Percentiles rank a stretch among this genome's conserved stretches.
Evolutionary conservation across 805 yeast genomes (phyloP).

Genomic region (Huiozyma sinensis): DNA sequence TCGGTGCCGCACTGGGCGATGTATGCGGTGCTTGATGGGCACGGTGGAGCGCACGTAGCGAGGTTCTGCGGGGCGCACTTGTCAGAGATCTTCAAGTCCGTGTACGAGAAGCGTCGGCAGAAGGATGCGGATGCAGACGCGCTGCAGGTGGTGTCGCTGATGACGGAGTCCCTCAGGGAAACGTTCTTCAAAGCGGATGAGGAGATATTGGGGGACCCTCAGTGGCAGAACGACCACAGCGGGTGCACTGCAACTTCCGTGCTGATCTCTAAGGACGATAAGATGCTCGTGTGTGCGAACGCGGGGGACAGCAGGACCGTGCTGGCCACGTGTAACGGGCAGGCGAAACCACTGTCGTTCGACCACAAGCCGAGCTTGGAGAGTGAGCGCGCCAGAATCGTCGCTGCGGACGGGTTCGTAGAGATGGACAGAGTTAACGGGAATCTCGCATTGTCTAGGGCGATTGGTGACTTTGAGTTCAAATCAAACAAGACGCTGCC

Average conservation of each 20-base stretch:
- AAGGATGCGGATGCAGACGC: neutral
- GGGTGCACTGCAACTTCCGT: conserved; percentile 95
- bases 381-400: conserved; percentile 83
- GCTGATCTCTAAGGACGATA: conserved; percentile 44
- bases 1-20: conserved; percentile 49
- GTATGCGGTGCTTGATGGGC: conserved; percentile 94
- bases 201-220: conserved; percentile 59
- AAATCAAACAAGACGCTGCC: conserved; percentile 68
- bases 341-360: conserved; percentile 72
- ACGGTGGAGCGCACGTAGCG: conserved; percentile 90
- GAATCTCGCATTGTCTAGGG: conserved; percentile 86
- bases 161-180: conserved; percentile 45
- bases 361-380: conserved; percentile 91
- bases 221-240: conserved; percentile 66
- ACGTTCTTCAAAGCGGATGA: conserved; percentile 79
- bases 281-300: conserved; percentile 63
- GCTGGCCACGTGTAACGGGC: conserved; percentile 60
- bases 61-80: conserved; percentile 72
- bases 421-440: conserved; percentile 95
- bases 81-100: conserved; percentile 47
- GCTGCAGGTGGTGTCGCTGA: conserved; percentile 7
- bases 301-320: conserved; percentile 96
- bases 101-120: conserved; percentile 30
- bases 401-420: conserved; percentile 97
- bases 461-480: conserved; percentile 69